Percentiles rank a stretch among this genome's conserved stretches.
Evolutionary conservation across 2,329 filamentous ascomycete genomes (phyloP).

Genomic region (Arachnomyces sp.): DNA sequence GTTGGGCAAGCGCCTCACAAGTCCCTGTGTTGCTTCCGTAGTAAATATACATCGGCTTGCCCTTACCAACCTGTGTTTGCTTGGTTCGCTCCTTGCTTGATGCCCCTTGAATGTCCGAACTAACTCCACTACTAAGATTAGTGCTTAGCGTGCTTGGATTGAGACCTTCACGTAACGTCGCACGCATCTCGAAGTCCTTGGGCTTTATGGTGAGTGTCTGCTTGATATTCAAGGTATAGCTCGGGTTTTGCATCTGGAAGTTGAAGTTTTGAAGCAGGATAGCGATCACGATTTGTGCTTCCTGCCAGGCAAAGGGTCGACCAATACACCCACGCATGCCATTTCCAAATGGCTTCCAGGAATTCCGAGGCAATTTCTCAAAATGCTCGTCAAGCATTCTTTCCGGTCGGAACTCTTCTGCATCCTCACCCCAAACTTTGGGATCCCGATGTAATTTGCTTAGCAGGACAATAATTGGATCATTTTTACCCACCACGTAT

Average conservation of each 20-base stretch:
- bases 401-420: too few relatives aligned
- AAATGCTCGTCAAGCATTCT: slow-evolving; percentile 65
- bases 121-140: too few relatives aligned
- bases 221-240: slow-evolving; percentile 31
- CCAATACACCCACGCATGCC: slow-evolving; percentile 66
- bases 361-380: slow-evolving; percentile 54
- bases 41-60: too few relatives aligned
- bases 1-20: too few relatives aligned
- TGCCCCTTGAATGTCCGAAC: too few relatives aligned
- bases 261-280: slow-evolving; percentile 66
- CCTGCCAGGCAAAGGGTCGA: slow-evolving; percentile 67
- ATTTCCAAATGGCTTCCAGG: slow-evolving; percentile 70
- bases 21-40: too few relatives aligned
- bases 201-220: slow-evolving; percentile 35
- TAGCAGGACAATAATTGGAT: too few relatives aligned
- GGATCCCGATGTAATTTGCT: too few relatives aligned
- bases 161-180: slow-evolving; percentile 46
- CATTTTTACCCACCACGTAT: too few relatives aligned
- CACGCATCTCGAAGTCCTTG: slow-evolving; percentile 56
- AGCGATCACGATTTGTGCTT: slow-evolving; percentile 55
- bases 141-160: slow-evolving; percentile 37
- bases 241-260: slow-evolving; percentile 54
- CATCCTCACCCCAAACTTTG: too few relatives aligned
- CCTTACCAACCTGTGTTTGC: too few relatives aligned
- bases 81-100: too few relatives aligned